Conservation (phyloP, 306 rosid species). For the Comarum palustre region DNA sequence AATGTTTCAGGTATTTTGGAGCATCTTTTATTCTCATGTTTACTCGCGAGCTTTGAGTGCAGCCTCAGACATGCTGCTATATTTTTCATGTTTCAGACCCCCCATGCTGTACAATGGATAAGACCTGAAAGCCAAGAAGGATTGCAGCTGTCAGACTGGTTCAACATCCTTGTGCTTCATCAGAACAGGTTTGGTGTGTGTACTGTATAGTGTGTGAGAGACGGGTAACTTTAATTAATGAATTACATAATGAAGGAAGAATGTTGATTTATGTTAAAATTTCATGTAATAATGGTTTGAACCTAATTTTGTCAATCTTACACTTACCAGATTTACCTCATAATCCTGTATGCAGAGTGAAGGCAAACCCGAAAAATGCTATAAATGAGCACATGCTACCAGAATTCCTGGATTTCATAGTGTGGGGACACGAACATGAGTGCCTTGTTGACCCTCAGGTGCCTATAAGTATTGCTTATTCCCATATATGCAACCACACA, state of each 20-base stretch:
- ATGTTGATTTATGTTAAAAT: conserved; percentile 16
- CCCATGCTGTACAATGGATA: conserved; percentile 98
- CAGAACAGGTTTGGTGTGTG: conserved; percentile 78
- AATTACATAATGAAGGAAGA: conserved; percentile 6
- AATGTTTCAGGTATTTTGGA: conserved; percentile 83
- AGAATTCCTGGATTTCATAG: conserved; percentile 88
- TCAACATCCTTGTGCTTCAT: conserved; percentile 95
- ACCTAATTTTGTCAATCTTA: background rate
- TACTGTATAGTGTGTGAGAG: conserved; percentile 12
- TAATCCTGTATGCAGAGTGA: conserved; percentile 60
- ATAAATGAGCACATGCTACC: conserved; percentile 96
- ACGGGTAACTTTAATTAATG: background rate
- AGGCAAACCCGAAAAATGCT: conserved; percentile 97
- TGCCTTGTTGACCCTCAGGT: conserved; percentile 98
- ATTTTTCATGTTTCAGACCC: conserved; percentile 63
- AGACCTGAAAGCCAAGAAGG: conserved; percentile 93
- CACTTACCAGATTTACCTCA: conserved; percentile 5
- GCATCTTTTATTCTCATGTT: conserved; percentile 23
- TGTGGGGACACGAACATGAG: conserved; percentile 99
- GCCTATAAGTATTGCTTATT: background rate
- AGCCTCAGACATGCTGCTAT: conserved; percentile 15
- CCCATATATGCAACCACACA: background rate
- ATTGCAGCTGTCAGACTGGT: conserved; percentile 85
- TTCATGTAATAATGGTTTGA: conserved; percentile 9
- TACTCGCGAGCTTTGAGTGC: conserved; percentile 18